phyloP scores from a whole-genome alignment of 148 eudicot genomes.

The Talinum fruticosum region DNA sequence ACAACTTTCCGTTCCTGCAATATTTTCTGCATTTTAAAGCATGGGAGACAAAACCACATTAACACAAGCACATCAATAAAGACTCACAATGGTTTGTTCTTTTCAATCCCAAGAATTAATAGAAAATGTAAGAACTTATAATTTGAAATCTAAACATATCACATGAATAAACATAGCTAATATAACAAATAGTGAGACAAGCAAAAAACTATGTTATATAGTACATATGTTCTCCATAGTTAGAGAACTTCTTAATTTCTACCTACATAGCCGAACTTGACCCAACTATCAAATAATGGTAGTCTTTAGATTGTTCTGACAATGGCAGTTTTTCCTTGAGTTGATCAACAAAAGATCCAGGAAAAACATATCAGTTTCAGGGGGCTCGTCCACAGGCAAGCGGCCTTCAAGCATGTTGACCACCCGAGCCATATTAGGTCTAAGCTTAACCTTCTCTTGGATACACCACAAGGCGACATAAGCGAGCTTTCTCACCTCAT shows the following conservation, averaged over 20 bases:
- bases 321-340: conserved; percentile 2
- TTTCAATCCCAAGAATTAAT: not conserved
- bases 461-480: conserved; percentile 69
- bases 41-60: too few species aligned
- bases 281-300: not conserved
- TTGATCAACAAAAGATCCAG: conserved; percentile 13
- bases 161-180: too few species aligned
- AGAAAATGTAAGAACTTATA: too few species aligned
- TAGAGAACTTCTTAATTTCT: not conserved
- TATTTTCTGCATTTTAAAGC: too few species aligned
- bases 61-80: not conserved
- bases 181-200: not conserved
- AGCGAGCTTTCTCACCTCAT: conserved; percentile 46
- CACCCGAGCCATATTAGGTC: conserved; percentile 66
- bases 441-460: conserved; percentile 54
- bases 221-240: not conserved
- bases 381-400: conserved; percentile 24
- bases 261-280: not conserved
- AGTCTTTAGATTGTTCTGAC: conserved; percentile 7
- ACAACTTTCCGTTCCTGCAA: too few species aligned
- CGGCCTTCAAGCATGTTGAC: conserved; percentile 65
- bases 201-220: not conserved
- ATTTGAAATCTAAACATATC: not conserved
- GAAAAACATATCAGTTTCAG: conserved; percentile 20
- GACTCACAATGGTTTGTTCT: not conserved